A percentile compares a stretch with the other conserved stretches of the same genome.
These are phyloP conservation scores for Usnea hakonensis DNA, from an alignment of 495 filamentous ascomycete species.

Conservation along the genomic window DNA sequence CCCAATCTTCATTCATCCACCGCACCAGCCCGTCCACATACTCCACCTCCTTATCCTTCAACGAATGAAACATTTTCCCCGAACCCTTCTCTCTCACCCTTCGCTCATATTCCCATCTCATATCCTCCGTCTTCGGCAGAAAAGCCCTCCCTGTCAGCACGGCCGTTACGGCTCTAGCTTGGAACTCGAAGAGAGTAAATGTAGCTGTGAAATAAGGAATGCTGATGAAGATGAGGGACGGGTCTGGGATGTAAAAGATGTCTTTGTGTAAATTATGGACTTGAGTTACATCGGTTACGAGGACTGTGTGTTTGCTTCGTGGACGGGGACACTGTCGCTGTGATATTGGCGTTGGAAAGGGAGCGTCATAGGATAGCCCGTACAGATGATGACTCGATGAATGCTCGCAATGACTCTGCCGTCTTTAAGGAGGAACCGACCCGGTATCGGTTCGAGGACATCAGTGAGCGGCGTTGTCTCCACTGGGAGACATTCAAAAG, in stretches of 20 bases:
- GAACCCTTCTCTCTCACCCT: slow-evolving; percentile 37
- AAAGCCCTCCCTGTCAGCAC: slow-evolving; percentile 45
- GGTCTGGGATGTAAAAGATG: slow-evolving; percentile 10
- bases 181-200: slow-evolving; percentile 10
- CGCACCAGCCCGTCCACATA: slow-evolving; percentile 48
- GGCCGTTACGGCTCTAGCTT: slow-evolving; percentile 2
- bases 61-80: slow-evolving; percentile 48
- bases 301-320: slow-evolving; percentile 1
- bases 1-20: slow-evolving; percentile 45
- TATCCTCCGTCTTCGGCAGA: slow-evolving; percentile 40
- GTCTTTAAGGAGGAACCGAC: background rate
- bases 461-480: background rate
- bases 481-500: background rate
- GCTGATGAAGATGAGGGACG: slow-evolving; percentile 3
- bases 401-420: slow-evolving; percentile 38
- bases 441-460: background rate
- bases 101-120: slow-evolving; percentile 47
- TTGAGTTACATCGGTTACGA: slow-evolving; percentile 7
- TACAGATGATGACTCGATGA: slow-evolving; percentile 52
- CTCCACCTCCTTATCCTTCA: slow-evolving; percentile 43
- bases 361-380: slow-evolving; percentile 55
- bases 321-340: background rate
- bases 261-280: slow-evolving; percentile 9
- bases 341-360: slow-evolving; percentile 28
- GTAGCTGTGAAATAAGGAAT: slow-evolving; percentile 5